Base-by-base conservation (phyloP, 2,329 filamentous ascomycete genomes). In the Aspergillus hiratsukae region DNA sequence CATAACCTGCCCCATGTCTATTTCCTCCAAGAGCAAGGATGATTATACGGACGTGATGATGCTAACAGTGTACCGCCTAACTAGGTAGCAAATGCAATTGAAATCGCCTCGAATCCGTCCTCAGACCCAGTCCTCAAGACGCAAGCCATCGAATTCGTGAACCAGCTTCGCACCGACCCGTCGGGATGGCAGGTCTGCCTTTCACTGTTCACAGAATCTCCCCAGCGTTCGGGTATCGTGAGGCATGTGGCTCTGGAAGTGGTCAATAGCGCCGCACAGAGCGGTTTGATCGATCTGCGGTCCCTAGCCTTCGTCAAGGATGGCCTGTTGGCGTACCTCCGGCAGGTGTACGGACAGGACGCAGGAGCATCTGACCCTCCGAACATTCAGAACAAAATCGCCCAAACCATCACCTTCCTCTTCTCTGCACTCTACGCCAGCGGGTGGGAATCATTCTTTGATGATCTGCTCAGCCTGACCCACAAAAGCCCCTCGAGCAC, bases 321-420 rank as follows among this genome's bases (percentile, higher is more conserved):
- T 65, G 88, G 85, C 48, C 79, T 99, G 63, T 81, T 96, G 76
- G 83, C 85, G 64, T 97, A 97, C 74, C 82, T 94, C 58, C 85
- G 85, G 62, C 84, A 87, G 66, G 85, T 83, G 50, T 97, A 97
- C 72, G 83, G 85, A 53, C 78, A 81, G 41, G 75, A 76, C 23
- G 78, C 78, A 35, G 79, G 81, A 57, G 75, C 79, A 52, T 76
- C 87, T 61, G 94, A 99, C 71, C 84, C 87, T 8, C 73, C 85
- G 25, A 83, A 84, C 62, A 87, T 99, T 46, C 93, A 97, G 76
- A 99, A 97, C 78, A 99, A 99, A 77, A 85, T 99, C 64, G 92
- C 93, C 48, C 94, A 99, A 77, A 96, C 92, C 11, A 79, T 99
- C 66, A 99, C 94, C 9, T 94, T 91, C 69, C 86, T 99, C 51